These are phyloP conservation scores for Mucor indicus DNA, from an alignment of 371 early-diverging fungal genomes.

Conservation along the genomic window DNA sequence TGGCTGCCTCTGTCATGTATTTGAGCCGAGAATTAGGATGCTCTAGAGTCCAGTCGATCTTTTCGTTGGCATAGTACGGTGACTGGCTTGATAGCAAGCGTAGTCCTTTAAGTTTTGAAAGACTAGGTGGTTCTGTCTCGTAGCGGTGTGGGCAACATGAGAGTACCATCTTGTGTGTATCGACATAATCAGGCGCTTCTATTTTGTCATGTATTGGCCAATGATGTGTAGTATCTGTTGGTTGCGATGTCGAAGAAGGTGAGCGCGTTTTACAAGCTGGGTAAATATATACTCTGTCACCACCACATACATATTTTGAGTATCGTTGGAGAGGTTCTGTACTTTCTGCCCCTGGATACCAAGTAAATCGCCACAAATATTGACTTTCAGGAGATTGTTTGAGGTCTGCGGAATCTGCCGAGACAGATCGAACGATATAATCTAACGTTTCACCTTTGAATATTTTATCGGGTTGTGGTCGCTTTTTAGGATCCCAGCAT, in stretches of 20 bases:
- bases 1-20: constrained; percentile 14
- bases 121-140: neutral
- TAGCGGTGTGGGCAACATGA: constrained; percentile 7
- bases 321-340: too few relatives aligned
- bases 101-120: constrained; percentile 3
- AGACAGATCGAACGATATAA: constrained; percentile 8
- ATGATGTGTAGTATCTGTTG: neutral
- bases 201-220: constrained; percentile 6
- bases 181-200: neutral
- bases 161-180: constrained; percentile 19
- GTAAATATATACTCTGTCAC: constrained; percentile 27
- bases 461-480: neutral
- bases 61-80: neutral
- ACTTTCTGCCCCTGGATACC: too few relatives aligned
- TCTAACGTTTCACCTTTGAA: constrained; percentile 4
- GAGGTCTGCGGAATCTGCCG: neutral
- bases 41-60: constrained; percentile 42
- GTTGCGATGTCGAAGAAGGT: neutral
- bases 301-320: too few relatives aligned
- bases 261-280: constrained; percentile 27
- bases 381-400: constrained; percentile 7
- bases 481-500: constrained; percentile 21
- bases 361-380: constrained; percentile 31
- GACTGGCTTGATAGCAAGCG: constrained; percentile 1
- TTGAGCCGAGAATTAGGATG: constrained; percentile 61